Evolutionary conservation across 768 basidiomycete genomes (phyloP), one percentile per base, ranked within the genome.

Genomic region (Trametes cubensis): DNA sequence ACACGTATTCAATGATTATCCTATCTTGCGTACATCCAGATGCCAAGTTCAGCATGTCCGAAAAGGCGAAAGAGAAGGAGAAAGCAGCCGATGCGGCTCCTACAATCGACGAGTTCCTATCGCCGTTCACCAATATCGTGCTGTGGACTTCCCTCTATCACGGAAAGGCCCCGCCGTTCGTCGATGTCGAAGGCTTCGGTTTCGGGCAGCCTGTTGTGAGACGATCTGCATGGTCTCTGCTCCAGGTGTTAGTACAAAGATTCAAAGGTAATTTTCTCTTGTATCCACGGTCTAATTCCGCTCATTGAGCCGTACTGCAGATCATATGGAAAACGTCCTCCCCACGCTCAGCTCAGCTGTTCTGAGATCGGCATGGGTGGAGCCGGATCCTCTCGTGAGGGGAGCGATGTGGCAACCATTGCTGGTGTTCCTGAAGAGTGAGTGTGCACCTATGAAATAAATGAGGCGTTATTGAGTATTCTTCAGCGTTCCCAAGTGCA

Each of bases 351-450:
- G 86, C 55, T 69, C 76, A 1, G 85, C 83, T 0, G 74, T 88
- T 6, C 74, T 95, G 45, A 83, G 86, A n/a, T 87, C 89, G 14
- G 81, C 82, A 14, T 88, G 85, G 81, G 69, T 84, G 0, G 95
- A 98, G 70, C 77, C 81, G 0, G 94, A 96, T 66, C 65, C 78
- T 1, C 77, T 78, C 3, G 94, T 96, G 3, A 87, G 89, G 66
- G 74, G 76, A 4, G 72, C 73, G 1, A 87, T 94, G 83, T 89
- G 88, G 79, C 82, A 83, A 42, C 88, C 90, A 0, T 69, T 93
- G 51, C 75, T 94, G 10, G 78, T 79, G 13, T 91, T 92, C 68
- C 74, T 96, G 44, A 85, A 83, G 74, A 85, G 94, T 92, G 66
- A 47, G 80, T 70, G 0, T 21, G 26, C 13, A 11, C 8, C 10